Evolutionary conservation across 192 early-diverging fungal genomes (phyloP).

Genomic region (Coemansia sp.): DNA sequence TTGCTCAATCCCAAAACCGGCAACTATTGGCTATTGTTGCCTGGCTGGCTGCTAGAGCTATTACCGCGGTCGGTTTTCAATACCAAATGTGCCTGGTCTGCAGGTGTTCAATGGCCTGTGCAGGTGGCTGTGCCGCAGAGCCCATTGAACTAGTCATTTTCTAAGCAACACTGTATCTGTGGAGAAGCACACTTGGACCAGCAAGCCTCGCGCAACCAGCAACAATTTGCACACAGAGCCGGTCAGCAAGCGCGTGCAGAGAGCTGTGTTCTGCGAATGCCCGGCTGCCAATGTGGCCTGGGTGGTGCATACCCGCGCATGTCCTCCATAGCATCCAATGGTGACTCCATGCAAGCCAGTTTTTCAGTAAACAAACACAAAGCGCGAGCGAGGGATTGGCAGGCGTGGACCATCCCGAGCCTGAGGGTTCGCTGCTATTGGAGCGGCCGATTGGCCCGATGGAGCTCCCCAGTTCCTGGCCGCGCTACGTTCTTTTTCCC

Average conservation of each 20-base stretch:
- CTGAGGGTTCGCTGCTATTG: conserved; percentile 4
- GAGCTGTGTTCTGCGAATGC: neutral
- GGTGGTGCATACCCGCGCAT: neutral
- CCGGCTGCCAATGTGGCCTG: neutral
- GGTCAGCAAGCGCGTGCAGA: neutral
- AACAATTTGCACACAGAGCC: neutral
- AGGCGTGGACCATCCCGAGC: neutral
- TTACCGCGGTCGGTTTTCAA: conserved; percentile 6
- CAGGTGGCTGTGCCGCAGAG: conserved; percentile 3
- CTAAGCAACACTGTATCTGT: neutral
- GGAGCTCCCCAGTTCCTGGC: neutral
- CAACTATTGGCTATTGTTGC: neutral
- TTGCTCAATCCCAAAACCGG: neutral
- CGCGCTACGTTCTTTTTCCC: neutral
- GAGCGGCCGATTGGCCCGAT: conserved; percentile 1
- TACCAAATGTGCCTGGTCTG: neutral
- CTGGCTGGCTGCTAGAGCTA: neutral
- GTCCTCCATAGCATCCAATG: neutral
- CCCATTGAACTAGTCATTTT: neutral
- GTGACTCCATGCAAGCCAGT: conserved; percentile 3
- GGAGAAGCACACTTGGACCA: neutral
- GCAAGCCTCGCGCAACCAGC: neutral
- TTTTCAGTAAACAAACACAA: conserved; percentile 5
- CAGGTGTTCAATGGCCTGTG: neutral
- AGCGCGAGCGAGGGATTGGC: neutral